Conservation (phyloP, 2,329 filamentous ascomycete genomes). For the Aspergillus ochraceoroseus region DNA sequence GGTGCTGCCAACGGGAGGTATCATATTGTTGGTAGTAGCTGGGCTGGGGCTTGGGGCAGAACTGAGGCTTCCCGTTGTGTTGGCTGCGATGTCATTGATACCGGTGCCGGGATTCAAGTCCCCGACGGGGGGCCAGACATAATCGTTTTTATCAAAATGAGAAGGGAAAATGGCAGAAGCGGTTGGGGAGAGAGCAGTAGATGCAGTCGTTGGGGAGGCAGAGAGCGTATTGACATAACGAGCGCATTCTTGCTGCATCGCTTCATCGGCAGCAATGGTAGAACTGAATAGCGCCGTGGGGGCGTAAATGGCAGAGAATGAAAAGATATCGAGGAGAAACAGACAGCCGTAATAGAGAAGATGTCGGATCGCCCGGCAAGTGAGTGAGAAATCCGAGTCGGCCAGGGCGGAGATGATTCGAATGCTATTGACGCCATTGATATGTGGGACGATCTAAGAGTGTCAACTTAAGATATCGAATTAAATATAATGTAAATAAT, state of each 20-base stretch:
- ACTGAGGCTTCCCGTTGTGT: conserved; percentile 13
- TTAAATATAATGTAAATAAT: too few relatives aligned
- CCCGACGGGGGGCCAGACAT: conserved; percentile 44
- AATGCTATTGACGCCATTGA: conserved; percentile 88
- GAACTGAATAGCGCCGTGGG: conserved; percentile 71
- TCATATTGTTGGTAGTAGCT: conserved; percentile 15
- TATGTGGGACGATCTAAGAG: conserved; percentile 66
- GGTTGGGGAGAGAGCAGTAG: conserved; percentile 19
- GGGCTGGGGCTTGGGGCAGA: conserved; percentile 11
- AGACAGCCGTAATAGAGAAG: conserved; percentile 90
- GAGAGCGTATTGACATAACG: conserved; percentile 67
- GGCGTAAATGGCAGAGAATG: conserved; percentile 87
- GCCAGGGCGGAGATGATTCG: conserved; percentile 78
- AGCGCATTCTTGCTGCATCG: conserved; percentile 81
- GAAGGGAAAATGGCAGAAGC: conserved; percentile 18
- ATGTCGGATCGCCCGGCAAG: conserved; percentile 80
- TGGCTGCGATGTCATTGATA: conserved; percentile 16
- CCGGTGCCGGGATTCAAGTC: conserved; percentile 20
- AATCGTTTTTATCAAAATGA: conserved; percentile 32
- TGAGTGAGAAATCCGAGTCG: conserved; percentile 79
- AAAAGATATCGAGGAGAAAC: conserved; percentile 88
- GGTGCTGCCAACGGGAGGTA: conserved; percentile 8
- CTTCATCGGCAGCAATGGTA: conserved; percentile 67
- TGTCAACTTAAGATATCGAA: background rate
- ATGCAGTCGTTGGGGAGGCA: conserved; percentile 25